phyloP scores from a whole-genome alignment of 2,329 filamentous ascomycete species.

The Whalleya microplaca region DNA sequence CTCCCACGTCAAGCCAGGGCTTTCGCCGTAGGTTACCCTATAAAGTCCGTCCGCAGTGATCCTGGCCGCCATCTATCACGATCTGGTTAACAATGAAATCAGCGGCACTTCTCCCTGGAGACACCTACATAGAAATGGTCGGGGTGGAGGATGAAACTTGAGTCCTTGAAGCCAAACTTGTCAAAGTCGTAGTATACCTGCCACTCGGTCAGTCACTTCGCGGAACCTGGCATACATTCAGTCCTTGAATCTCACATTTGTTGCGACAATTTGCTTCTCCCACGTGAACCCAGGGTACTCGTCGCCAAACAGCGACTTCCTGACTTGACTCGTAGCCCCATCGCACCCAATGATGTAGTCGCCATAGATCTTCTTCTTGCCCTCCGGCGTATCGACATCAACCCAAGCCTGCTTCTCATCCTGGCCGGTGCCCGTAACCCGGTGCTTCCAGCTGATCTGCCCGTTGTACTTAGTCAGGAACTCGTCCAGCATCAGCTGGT shows the following conservation, averaged over 20 bases:
- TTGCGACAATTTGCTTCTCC: constrained; percentile 64
- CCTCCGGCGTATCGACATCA: constrained; percentile 45
- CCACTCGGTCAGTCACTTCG: constrained; percentile 9
- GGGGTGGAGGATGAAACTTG: constrained; percentile 65
- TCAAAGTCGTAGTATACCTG: constrained; percentile 65
- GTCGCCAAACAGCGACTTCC: constrained; percentile 55
- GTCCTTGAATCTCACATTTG: constrained; percentile 51
- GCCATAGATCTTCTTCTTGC: constrained; percentile 43
- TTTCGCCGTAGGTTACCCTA: constrained; percentile 66
- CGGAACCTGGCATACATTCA: neutral
- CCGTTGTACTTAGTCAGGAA: constrained; percentile 41
- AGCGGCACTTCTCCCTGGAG: neutral
- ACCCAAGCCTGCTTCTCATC: constrained; percentile 50
- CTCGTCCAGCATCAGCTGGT: constrained; percentile 48
- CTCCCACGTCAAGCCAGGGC: constrained; percentile 53
- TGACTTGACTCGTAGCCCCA: constrained; percentile 53
- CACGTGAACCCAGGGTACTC: constrained; percentile 64
- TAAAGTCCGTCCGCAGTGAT: constrained; percentile 64
- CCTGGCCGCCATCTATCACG: constrained; percentile 59
- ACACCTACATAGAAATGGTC: constrained; percentile 55
- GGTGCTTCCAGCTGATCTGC: constrained; percentile 49
- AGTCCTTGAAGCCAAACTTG: constrained; percentile 57
- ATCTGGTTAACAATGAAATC: neutral
- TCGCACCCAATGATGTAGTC: constrained; percentile 63
- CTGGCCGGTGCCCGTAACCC: constrained; percentile 51